These are phyloP conservation scores for Populus hybrid DNA, from an alignment of 441 rosid genomes.

Conservation along the genomic window DNA sequence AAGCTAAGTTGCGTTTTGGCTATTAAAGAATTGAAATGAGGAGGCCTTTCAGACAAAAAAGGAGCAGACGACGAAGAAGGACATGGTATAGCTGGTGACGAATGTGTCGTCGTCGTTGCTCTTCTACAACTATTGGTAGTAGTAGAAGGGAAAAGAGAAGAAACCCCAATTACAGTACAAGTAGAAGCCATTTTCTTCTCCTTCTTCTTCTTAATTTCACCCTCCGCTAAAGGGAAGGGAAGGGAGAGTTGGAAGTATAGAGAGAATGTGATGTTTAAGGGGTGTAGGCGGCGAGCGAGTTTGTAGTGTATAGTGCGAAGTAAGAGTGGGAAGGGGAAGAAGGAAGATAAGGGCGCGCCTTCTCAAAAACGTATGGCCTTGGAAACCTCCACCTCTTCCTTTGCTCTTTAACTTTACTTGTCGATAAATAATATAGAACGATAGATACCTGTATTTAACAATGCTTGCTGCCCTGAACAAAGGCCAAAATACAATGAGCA, in stretches of 20 bases:
- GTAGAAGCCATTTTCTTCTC: constrained; percentile 47
- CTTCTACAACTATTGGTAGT: constrained; percentile 33
- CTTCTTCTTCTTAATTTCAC: neutral
- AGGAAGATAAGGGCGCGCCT: too few relatives aligned
- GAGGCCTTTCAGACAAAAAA: constrained; percentile 35
- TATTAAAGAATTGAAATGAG: constrained; percentile 42
- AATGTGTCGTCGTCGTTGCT: constrained; percentile 18
- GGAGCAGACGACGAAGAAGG: constrained; percentile 22
- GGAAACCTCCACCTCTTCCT: too few relatives aligned
- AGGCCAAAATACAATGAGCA: too few relatives aligned
- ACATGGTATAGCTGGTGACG: neutral
- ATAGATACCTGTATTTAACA: too few relatives aligned
- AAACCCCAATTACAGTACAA: constrained; percentile 40
- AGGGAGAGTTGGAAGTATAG: neutral
- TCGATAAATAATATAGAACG: too few relatives aligned
- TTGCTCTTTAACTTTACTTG: too few relatives aligned
- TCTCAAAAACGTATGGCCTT: too few relatives aligned
- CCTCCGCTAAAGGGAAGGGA: neutral
- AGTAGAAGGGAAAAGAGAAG: constrained; percentile 46
- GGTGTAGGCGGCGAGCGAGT: neutral
- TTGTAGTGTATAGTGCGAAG: too few relatives aligned
- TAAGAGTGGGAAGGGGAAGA: too few relatives aligned
- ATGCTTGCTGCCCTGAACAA: too few relatives aligned
- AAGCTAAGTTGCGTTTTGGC: neutral
- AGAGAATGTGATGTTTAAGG: neutral